These are phyloP conservation scores for Dissophora globulifera DNA, from an alignment of 192 early-diverging fungal species.

Conservation along the genomic window DNA sequence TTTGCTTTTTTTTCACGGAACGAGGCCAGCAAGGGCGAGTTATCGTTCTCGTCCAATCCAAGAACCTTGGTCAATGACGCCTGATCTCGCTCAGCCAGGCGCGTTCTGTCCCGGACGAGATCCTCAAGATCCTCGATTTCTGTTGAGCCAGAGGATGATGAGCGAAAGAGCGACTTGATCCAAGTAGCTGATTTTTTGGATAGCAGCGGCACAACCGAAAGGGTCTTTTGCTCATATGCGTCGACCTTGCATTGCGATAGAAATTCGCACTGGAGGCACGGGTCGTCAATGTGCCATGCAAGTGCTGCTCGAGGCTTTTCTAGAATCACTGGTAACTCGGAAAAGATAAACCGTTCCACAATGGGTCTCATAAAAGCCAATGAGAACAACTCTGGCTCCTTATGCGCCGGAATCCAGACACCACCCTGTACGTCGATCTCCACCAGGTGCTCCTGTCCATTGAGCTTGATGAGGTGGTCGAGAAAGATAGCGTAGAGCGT, in stretches of 20 bases:
- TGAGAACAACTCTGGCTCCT: constrained; percentile 30
- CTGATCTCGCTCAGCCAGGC: background rate
- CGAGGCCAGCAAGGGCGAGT: constrained; percentile 13
- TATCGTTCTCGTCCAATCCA: background rate
- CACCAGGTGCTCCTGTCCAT: constrained; percentile 22
- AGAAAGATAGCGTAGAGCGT: constrained; percentile 47
- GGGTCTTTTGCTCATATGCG: constrained; percentile 21
- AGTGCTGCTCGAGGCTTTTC: constrained; percentile 14
- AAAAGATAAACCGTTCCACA: constrained; percentile 35
- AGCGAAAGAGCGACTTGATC: constrained; percentile 22
- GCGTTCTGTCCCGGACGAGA: constrained; percentile 2
- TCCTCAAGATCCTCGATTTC: constrained; percentile 46
- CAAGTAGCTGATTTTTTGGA: constrained; percentile 32
- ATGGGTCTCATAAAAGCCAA: constrained; percentile 41
- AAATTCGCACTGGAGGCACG: constrained; percentile 47
- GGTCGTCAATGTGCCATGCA: constrained; percentile 42
- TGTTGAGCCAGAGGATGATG: background rate
- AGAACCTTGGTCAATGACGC: constrained; percentile 10
- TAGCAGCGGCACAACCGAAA: constrained; percentile 36
- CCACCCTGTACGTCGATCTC: constrained; percentile 30
- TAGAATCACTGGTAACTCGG: constrained; percentile 30
- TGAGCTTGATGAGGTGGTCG: constrained; percentile 36
- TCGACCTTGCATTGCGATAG: constrained; percentile 24
- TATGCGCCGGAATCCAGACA: constrained; percentile 34
- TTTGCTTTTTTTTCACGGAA: background rate